A percentile compares a stretch with the other conserved stretches of the same genome.
Evolutionary conservation across 495 filamentous ascomycete genomes (phyloP).

Genomic region (Cenococcum geophilum): DNA sequence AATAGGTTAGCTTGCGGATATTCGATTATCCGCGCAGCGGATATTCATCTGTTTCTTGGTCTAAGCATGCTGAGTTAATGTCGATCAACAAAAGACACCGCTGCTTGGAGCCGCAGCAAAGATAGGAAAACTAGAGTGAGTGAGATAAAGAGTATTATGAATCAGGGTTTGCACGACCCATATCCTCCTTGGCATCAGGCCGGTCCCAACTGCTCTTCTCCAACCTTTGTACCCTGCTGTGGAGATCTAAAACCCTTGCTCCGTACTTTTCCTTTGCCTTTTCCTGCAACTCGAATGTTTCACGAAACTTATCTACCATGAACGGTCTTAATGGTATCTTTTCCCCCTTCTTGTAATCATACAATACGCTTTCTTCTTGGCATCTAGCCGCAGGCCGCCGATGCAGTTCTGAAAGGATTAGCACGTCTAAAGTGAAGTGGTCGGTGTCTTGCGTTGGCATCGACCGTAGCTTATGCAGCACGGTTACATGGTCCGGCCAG

Average conservation of each 20-base stretch:
- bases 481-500: conserved; percentile 78
- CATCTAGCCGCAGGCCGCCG: conserved; percentile 72
- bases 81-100: conserved; percentile 2
- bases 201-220: conserved; percentile 74
- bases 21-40: too few species aligned
- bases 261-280: conserved; percentile 46
- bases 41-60: too few species aligned
- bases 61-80: too few species aligned
- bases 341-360: conserved; percentile 63
- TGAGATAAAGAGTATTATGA: conserved; percentile 8
- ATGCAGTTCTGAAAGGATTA: conserved; percentile 73
- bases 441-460: conserved; percentile 45
- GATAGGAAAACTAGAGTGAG: not conserved
- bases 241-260: conserved; percentile 48
- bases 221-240: conserved; percentile 51
- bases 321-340: conserved; percentile 60
- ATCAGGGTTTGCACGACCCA: conserved; percentile 45
- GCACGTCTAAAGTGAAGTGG: conserved; percentile 54
- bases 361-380: conserved; percentile 76
- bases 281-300: conserved; percentile 63
- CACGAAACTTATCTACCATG: conserved; percentile 57
- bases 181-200: conserved; percentile 62
- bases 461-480: conserved; percentile 75
- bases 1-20: too few species aligned
- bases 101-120: not conserved